phyloP scores from a whole-genome alignment of 805 yeast genomes.

The Clavispora vitiphila region DNA sequence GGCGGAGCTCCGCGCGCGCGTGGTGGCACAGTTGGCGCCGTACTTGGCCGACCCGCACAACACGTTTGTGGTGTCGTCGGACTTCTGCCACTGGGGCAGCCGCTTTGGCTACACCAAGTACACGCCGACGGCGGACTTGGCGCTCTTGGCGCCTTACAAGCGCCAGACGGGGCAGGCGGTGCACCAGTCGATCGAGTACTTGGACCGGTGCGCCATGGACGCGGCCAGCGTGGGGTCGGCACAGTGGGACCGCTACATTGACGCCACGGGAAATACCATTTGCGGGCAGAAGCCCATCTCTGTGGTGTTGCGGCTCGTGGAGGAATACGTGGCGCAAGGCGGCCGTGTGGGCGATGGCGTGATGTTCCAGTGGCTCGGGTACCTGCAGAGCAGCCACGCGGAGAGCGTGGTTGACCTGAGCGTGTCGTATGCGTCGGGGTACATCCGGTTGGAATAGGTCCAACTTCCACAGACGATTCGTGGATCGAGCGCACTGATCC shows the following conservation, averaged over 20 bases:
- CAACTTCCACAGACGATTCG: no score
- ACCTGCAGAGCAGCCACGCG: slow-evolving; percentile 68
- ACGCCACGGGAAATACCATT: slow-evolving; percentile 75
- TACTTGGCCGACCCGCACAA: slow-evolving; percentile 50
- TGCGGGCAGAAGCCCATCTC: slow-evolving; percentile 88
- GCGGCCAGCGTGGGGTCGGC: slow-evolving; percentile 49
- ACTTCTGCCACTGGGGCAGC: slow-evolving; percentile 89
- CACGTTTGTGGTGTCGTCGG: slow-evolving; percentile 79
- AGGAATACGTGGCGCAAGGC: slow-evolving; percentile 20
- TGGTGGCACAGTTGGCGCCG: slow-evolving; percentile 48
- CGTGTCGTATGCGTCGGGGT: slow-evolving; percentile 90
- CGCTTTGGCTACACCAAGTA: slow-evolving; percentile 42
- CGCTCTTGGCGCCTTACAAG: slow-evolving; percentile 31
- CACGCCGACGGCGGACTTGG: slow-evolving; percentile 12
- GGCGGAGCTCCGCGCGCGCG: slow-evolving; percentile 33
- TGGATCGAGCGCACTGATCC: no score
- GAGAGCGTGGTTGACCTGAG: slow-evolving; percentile 53
- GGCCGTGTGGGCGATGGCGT: slow-evolving; percentile 16
- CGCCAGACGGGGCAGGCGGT: slow-evolving; percentile 1
- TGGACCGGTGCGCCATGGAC: slow-evolving; percentile 71
- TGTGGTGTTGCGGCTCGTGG: slow-evolving; percentile 53
- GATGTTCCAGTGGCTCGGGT: slow-evolving; percentile 66
- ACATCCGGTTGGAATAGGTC: slow-evolving; percentile 32
- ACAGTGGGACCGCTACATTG: slow-evolving; percentile 65
- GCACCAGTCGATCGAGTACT: slow-evolving; percentile 62